Base-by-base conservation (phyloP, 2,329 filamentous ascomycete genomes). In the Curvularia eragrostidis region DNA sequence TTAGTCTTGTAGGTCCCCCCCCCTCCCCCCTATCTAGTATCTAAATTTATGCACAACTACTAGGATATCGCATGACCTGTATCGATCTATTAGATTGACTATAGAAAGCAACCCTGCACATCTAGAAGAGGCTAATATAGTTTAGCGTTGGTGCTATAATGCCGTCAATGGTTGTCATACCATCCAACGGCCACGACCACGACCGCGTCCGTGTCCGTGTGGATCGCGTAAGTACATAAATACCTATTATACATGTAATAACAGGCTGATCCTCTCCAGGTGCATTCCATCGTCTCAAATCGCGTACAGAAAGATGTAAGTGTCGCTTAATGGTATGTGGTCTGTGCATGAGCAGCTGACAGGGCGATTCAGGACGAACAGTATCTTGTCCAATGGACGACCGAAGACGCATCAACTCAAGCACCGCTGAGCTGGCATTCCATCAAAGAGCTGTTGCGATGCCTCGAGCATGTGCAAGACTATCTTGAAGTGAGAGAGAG, bases 361-460 rank as follows among this genome's bases (percentile, higher is more conserved):
- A n/a, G 21, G 34, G 15, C 15, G 34, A 13, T 56, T 39, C 64
- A 77, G 75, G 71, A 71, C 3, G 80, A 81, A 52, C 71, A 82
- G 34, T 82, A 77, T 50, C 70, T 82, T 0, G 71, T 82, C 0
- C 65, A 67, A 36, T 82, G 80, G 80, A 68, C 65, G 1, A 58
- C 66, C 0, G 52, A 64, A 0, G 19, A 32, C 0, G 23, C 50
- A 3, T 54, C 58, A 4, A 49, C 59, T 2, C 58, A 56, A 3
- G 63, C 74, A 0, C 73, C 79, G 1, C 64, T 76, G 3, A 80
- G 78, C 5, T 83, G 81, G 81, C 81, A 83, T 51, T 38, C 59
- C 1, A 32, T 82, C 0, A 54, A 68, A 0, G 80, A 82, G 49
- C 71, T 83, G 0, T 58, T 60, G 0, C 48, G 66, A 5, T 78